Evolutionary conservation across 1,139 yeast species (phyloP), one percentile per base, ranked within the genome.

Genomic region (Yarrowia galli): DNA sequence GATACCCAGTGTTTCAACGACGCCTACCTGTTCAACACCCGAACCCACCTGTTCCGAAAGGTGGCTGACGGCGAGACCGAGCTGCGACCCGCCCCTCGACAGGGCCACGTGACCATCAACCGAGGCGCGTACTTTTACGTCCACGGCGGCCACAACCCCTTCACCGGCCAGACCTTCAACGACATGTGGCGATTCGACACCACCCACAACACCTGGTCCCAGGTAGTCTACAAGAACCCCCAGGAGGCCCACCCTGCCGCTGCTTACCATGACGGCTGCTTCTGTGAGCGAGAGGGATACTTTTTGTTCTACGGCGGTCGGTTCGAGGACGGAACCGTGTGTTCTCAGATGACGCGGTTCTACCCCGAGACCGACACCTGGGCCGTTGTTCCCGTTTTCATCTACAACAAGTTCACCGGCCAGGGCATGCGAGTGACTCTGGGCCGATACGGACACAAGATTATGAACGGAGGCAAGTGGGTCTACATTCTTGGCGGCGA

Each of bases 181-280:
- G 67, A 64, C 49, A 42, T 64, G 51, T 64, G 67, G 67, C 35
- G 49, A 22, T 64, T 64, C 12, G 66, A 61, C 25, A 35, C 45
- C 4, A 3, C 18, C 10, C 8, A 6, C 25, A 42, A 23, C 64
- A 2, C 3, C 25, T 56, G 64, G 64, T 7, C 49, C 10, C 20
- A 42, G 22, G 22, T 56, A 9, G 15, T 2, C 10, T 56, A 23
- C 64, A 9, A 25, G 20, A 42, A 25, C 49, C 28, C 49, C 48
- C 28, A 28, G 15, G 25, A 18, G 28, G 64, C 64, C 16, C 64
- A 40, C 15, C 48, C 64, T 13, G 38, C 64, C 4, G 64, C 28
- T 0, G 49, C 64, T 9, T 42, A 28, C 46, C 64, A 56, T 15
- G 64, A 56, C 40, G 64, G 64, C 15, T 42, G 49, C 36, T n/a